phyloP scores from a whole-genome alignment of 192 early-diverging fungal genomes.

The Podila verticillata region DNA sequence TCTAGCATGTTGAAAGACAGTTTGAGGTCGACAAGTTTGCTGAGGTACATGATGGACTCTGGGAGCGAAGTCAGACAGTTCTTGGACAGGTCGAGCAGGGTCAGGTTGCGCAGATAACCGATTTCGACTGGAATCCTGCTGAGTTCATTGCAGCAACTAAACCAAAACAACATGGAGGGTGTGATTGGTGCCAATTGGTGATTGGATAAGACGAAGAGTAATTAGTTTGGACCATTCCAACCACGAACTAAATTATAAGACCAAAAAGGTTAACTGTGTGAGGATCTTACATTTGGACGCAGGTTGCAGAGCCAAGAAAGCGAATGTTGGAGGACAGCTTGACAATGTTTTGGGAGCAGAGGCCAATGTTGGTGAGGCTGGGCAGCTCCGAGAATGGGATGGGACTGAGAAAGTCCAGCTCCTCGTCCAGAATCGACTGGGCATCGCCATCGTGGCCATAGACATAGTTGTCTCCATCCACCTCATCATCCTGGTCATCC shows the following conservation, averaged over 20 bases:
- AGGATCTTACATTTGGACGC: conserved; percentile 73
- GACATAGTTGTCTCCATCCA: conserved; percentile 3
- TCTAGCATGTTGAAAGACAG: conserved; percentile 70
- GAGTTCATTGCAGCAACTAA: conserved; percentile 80
- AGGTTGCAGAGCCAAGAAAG: conserved; percentile 66
- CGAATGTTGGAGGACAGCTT: conserved; percentile 77
- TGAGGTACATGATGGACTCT: conserved; percentile 71
- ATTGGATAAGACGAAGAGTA: neutral
- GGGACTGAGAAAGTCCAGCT: conserved; percentile 26
- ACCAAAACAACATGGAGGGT: neutral
- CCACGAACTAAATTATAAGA: neutral
- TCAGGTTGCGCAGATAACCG: conserved; percentile 77
- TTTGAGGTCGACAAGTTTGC: conserved; percentile 74
- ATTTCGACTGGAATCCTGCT: conserved; percentile 77
- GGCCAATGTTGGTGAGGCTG: conserved; percentile 61
- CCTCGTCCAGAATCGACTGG: conserved; percentile 39
- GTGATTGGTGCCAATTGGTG: neutral
- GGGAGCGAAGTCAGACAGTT: conserved; percentile 75
- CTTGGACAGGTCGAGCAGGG: conserved; percentile 66
- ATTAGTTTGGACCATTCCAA: neutral
- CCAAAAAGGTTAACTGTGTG: conserved; percentile 8
- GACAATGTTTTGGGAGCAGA: conserved; percentile 68
- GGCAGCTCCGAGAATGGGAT: conserved; percentile 53
- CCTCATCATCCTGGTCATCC: conserved; percentile 12
- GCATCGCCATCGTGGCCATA: conserved; percentile 8